phyloP scores from a whole-genome alignment of 2,329 filamentous ascomycete species.

The Lachnellula willkommii region DNA sequence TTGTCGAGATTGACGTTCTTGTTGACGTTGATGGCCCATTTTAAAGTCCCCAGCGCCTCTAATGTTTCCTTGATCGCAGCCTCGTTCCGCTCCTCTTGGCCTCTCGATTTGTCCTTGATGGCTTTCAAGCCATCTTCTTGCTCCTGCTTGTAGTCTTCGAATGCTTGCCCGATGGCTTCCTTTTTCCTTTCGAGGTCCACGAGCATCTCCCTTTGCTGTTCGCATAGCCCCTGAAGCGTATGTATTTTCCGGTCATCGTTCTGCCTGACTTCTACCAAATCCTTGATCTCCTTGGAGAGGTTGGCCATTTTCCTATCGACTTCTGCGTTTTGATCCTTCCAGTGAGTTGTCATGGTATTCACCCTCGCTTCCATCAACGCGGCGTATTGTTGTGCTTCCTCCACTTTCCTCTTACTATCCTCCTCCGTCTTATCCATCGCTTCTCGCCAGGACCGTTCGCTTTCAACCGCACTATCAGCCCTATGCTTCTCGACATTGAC shows the following conservation, averaged over 20 bases:
- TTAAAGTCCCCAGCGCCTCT: slow-evolving; percentile 61
- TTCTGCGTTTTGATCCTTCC: slow-evolving; percentile 60
- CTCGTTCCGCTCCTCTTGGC: slow-evolving; percentile 57
- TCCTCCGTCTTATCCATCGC: slow-evolving; percentile 58
- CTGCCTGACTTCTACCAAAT: slow-evolving; percentile 49
- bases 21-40: slow-evolving; percentile 67
- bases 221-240: slow-evolving; percentile 62
- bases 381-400: slow-evolving; percentile 59
- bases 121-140: slow-evolving; percentile 56
- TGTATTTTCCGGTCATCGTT: slow-evolving; percentile 59
- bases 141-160: slow-evolving; percentile 58
- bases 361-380: slow-evolving; percentile 66
- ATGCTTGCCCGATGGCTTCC: slow-evolving; percentile 53
- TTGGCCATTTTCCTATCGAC: slow-evolving; percentile 47
- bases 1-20: slow-evolving; percentile 41
- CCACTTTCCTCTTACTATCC: slow-evolving; percentile 57
- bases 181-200: slow-evolving; percentile 56
- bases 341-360: slow-evolving; percentile 60
- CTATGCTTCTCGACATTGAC: slow-evolving; percentile 61
- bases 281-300: slow-evolving; percentile 49
- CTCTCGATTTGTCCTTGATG: slow-evolving; percentile 53
- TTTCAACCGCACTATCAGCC: slow-evolving; percentile 52
- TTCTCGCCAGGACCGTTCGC: slow-evolving; percentile 56
- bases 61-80: slow-evolving; percentile 52
- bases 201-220: slow-evolving; percentile 67